Percentiles rank a stretch among this genome's conserved stretches.
phyloP scores from a whole-genome alignment of 176 grass and related monocot species.

The Aegilops sharonensis region DNA sequence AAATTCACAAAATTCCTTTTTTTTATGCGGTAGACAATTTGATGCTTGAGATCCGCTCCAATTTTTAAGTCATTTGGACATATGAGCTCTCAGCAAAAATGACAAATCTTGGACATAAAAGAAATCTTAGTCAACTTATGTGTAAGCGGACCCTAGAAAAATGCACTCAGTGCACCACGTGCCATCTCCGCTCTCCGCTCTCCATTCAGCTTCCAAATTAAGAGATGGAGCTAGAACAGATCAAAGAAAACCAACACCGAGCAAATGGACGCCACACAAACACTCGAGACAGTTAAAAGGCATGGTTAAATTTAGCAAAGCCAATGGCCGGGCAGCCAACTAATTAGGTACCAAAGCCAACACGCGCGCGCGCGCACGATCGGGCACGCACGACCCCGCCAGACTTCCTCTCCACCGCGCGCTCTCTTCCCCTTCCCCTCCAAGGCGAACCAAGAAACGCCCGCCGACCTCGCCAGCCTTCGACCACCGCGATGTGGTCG shows the following conservation, averaged over 20 bases:
- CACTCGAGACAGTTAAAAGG: conserved; percentile 2
- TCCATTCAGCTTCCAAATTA: neutral
- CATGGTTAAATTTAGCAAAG: conserved; percentile 48
- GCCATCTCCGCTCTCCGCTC: neutral
- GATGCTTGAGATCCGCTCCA: too few relatives aligned
- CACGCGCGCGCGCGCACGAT: conserved; percentile 33
- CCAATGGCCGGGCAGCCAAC: neutral
- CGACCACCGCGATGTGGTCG: conserved; percentile 40
- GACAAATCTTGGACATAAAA: too few relatives aligned
- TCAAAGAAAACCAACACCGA: neutral
- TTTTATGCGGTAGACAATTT: too few relatives aligned
- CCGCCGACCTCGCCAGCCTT: neutral
- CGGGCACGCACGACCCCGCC: neutral
- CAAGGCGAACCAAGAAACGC: conserved; percentile 7
- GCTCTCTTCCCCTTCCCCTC: conserved; percentile 8
- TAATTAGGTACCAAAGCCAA: conserved; percentile 24
- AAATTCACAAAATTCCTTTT: too few relatives aligned
- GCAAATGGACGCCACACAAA: conserved; percentile 26
- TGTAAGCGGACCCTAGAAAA: neutral
- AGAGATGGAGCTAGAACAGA: neutral
- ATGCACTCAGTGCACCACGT: neutral
- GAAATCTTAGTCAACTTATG: too few relatives aligned
- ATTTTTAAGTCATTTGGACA: too few relatives aligned
- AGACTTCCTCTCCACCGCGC: conserved; percentile 8
- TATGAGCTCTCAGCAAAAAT: too few relatives aligned